phyloP scores from a whole-genome alignment of 2,329 filamentous ascomycete genomes.

The Dactylellina parvicollis region DNA sequence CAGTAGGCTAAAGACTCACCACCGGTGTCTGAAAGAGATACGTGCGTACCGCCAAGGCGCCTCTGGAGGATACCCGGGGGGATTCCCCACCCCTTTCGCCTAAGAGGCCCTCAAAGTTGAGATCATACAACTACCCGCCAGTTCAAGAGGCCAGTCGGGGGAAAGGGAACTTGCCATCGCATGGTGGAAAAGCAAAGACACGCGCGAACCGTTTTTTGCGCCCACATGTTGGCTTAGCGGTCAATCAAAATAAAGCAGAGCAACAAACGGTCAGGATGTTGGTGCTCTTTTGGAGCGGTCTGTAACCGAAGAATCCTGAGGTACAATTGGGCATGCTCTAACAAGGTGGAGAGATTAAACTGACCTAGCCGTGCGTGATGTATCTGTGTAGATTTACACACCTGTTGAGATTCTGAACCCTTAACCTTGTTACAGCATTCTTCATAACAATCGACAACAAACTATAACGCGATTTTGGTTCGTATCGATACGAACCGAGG shows the following conservation, averaged over 20 bases:
- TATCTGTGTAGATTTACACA: conserved; percentile 12
- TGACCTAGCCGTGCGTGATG: background rate
- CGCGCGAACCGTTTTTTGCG: conserved; percentile 52
- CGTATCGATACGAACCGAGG: conserved; percentile 34
- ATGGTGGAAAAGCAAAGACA: conserved; percentile 41
- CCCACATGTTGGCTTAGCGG: conserved; percentile 25
- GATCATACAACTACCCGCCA: conserved; percentile 47
- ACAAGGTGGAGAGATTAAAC: background rate
- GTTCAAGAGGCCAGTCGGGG: conserved; percentile 25
- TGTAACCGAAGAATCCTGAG: conserved; percentile 13
- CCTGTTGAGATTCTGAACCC: background rate
- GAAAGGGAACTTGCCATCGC: conserved; percentile 20
- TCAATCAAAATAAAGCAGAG: conserved; percentile 14
- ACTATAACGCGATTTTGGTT: conserved; percentile 48
- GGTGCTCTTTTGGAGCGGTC: conserved; percentile 20
- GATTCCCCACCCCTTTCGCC: conserved; percentile 47
- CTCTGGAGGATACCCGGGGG: conserved; percentile 44
- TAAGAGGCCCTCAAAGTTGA: conserved; percentile 20
- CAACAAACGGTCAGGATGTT: conserved; percentile 34
- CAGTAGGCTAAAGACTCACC: conserved; percentile 21
- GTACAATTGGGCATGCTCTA: conserved; percentile 7
- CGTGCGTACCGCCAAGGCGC: background rate
- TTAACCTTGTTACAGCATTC: conserved; percentile 38
- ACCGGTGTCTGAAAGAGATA: conserved; percentile 8
- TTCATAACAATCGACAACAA: conserved; percentile 24